A percentile compares a stretch with the other conserved stretches of the same genome.
These are phyloP conservation scores for Phyllosticta citrichinensis DNA, from an alignment of 2,329 filamentous ascomycete species.

Conservation along the genomic window DNA sequence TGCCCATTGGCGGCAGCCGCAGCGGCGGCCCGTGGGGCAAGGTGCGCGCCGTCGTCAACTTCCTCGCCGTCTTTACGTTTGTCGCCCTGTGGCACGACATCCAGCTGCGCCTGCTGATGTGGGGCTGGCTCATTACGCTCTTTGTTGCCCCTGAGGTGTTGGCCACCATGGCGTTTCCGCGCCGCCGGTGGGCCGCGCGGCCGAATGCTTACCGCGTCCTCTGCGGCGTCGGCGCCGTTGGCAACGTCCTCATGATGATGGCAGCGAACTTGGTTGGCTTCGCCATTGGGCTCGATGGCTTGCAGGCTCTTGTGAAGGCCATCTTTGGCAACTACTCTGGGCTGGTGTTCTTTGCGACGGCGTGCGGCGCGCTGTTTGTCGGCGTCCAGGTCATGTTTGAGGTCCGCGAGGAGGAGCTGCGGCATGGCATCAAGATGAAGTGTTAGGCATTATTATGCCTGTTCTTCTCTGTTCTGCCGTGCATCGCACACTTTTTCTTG, in stretches of 20 bases:
- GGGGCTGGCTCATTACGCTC: slow-evolving; percentile 92
- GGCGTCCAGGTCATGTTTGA: slow-evolving; percentile 96
- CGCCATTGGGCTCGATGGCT: slow-evolving; percentile 79
- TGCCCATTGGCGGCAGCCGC: slow-evolving; percentile 68
- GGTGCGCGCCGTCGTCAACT: slow-evolving; percentile 65
- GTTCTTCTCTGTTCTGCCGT: neutral
- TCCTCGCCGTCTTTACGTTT: slow-evolving; percentile 83
- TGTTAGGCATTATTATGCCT: slow-evolving; percentile 43
- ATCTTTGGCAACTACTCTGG: slow-evolving; percentile 72
- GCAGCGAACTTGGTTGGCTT: slow-evolving; percentile 90
- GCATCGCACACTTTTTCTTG: neutral
- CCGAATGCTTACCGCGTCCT: slow-evolving; percentile 70
- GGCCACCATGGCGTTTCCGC: slow-evolving; percentile 62
- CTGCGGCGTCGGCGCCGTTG: slow-evolving; percentile 69
- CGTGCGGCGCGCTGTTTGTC: slow-evolving; percentile 68
- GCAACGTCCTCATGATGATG: slow-evolving; percentile 91
- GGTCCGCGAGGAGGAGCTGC: slow-evolving; percentile 71
- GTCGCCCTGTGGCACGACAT: slow-evolving; percentile 98
- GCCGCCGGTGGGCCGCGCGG: slow-evolving; percentile 55
- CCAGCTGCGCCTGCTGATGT: slow-evolving; percentile 77
- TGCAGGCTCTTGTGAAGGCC: slow-evolving; percentile 63
- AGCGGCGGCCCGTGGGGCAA: slow-evolving; percentile 42
- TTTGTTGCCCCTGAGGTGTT: slow-evolving; percentile 87
- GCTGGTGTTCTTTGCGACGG: slow-evolving; percentile 58
- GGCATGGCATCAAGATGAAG: slow-evolving; percentile 72